Base-by-base conservation (phyloP, 139 green algal species). In the Haematococcus sp. region DNA sequence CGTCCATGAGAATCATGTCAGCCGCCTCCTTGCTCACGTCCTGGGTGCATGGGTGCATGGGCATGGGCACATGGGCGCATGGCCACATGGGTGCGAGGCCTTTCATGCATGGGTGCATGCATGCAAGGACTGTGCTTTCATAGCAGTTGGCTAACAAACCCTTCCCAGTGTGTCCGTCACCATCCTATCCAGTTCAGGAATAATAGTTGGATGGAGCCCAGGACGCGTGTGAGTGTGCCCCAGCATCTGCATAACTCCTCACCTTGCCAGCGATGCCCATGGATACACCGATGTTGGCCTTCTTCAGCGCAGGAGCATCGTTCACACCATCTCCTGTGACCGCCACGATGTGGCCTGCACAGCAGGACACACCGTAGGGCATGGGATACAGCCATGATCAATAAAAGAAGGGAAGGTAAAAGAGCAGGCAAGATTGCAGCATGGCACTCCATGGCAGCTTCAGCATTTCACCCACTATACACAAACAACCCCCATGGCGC, bases 1-100 rank as follows among this genome's bases (percentile, higher is more conserved):
- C 93, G 61, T 98, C 93, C 11, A 87, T 90, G 25, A 98, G 81
- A 30, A 98, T 88, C 92, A 98, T 98, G 75, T 98, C 90, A 16
- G 83, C 83, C 1, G 93, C 93, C 84, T 98, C 92, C 84, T 97
- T 96, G 34, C 90, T 88, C 20, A 98, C 95, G 33, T 90, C 84
- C 60, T 74, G 76, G 35, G 70, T 75, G 32, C 35, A 30, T 2
- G 70, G 56, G 33, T 83, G n/a, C n/a, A n/a, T n/a, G n/a, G n/a
- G n/a, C n/a, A n/a, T n/a, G n/a, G n/a, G n/a, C n/a, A 83, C 87
- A 92, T 92, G 54, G 86, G 80, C 16, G 91, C 75, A 31, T 87
- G 87, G 68, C n/a, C n/a, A n/a, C n/a, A n/a, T n/a, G n/a, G n/a
- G n/a, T n/a, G n/a, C n/a, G n/a, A n/a, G n/a, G n/a, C n/a, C n/a